Base-by-base conservation (phyloP, 805 yeast species). In the Candida adriatica region DNA sequence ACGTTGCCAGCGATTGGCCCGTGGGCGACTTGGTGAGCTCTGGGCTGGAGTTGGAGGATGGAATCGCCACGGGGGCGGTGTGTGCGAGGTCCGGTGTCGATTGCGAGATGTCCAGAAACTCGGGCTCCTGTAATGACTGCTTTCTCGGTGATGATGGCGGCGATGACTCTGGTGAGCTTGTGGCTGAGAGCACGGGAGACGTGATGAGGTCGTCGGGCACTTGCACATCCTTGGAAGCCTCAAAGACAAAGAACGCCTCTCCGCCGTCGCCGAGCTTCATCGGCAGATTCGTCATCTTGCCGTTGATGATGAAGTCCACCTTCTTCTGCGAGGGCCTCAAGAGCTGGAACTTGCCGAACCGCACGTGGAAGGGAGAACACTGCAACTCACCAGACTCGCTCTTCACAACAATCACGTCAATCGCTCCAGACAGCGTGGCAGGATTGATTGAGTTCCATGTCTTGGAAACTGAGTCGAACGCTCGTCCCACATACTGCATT, bases 221-320 rank as follows among this genome's bases (percentile, higher is more conserved):
- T 22, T 61, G 62, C 8, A 56, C 49, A 27, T 68, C 68, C 26
- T 69, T 72, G 24, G 69, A 70, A 1, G 96, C 82, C 49, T 87
- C 95, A 60, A 92, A 90, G 25, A 92, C 97, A 52, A 92, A 92
- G 54, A 87, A 87, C 0, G 97, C 98, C 57, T 92, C 98, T 10
- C 98, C 98, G 6, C 94, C 95, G 39, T 92, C 98, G 11, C 96
- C 95, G 27, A 92, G 63, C 56, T 92, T 92, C 97, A 92, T 92
- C 7, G 95, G 96, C 29, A 90, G 62, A 45, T 84, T 79, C 0
- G 94, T 81, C 27, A 75, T 67, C 38, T 70, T 70, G 22, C 81
- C 96, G 58, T 92, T 92, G 24, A 92, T 94, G 25, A 75, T 70
- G 42, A 92, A 79, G 35, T 82, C 94, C 33, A 90, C 94, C 54